phyloP scores from a whole-genome alignment of 1,139 yeast genomes.

The Yamadazyma conglobata region DNA sequence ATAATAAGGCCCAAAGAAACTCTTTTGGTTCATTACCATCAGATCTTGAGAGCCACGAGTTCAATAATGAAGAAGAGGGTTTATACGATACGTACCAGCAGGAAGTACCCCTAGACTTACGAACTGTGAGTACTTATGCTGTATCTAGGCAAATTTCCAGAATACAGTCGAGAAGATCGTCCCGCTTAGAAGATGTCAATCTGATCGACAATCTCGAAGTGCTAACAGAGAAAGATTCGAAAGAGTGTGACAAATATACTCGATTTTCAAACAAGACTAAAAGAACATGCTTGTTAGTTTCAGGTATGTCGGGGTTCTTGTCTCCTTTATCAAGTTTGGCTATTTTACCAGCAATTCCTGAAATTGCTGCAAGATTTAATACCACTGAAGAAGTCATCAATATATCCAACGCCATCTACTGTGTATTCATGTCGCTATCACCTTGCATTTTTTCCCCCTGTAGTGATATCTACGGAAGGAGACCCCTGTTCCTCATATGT shows the following conservation, averaged over 20 bases:
- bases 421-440: constrained; percentile 48
- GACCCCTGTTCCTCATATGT: constrained; percentile 38
- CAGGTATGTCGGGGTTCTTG: constrained; percentile 27
- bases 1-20: no score
- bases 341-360: constrained; percentile 49
- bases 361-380: constrained; percentile 39
- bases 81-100: no score
- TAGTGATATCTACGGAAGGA: constrained; percentile 48
- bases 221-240: no score
- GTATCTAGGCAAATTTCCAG: constrained; percentile 17
- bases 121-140: constrained; percentile 18
- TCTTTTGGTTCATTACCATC: no score
- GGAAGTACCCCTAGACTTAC: constrained; percentile 16
- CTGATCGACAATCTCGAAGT: no score
- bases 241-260: constrained; percentile 4
- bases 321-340: constrained; percentile 43
- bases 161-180: constrained; percentile 15
- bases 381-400: constrained; percentile 47
- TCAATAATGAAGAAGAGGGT: not conserved
- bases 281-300: constrained; percentile 5
- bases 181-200: no score
- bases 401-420: constrained; percentile 47
- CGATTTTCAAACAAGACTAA: constrained; percentile 5
- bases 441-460: constrained; percentile 49
- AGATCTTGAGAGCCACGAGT: no score